A percentile compares a stretch with the other conserved stretches of the same genome.
These are phyloP conservation scores for Calonectria leucothoes DNA, from an alignment of 2,329 filamentous ascomycete species.

Conservation along the genomic window DNA sequence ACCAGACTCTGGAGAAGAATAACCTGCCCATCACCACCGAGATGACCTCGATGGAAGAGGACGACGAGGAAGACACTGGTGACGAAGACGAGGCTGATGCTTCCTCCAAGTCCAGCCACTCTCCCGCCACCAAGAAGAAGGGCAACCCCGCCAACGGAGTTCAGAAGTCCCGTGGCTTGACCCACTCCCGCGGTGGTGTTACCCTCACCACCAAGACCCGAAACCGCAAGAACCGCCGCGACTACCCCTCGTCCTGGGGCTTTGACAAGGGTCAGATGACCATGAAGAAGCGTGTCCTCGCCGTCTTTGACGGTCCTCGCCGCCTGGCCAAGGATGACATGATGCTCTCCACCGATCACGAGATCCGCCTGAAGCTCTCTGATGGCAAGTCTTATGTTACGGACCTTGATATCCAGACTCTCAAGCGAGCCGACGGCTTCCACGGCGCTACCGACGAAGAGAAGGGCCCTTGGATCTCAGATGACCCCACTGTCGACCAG, in stretches of 20 bases:
- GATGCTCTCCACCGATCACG: conserved; percentile 96
- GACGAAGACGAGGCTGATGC: conserved; percentile 65
- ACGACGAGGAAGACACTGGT: conserved; percentile 65
- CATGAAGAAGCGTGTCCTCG: conserved; percentile 96
- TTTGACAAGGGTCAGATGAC: conserved; percentile 94
- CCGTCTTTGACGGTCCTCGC: conserved; percentile 88
- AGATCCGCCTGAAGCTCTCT: conserved; percentile 85
- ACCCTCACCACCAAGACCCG: conserved; percentile 66
- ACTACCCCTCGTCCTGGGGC: conserved; percentile 95
- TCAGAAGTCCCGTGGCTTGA: conserved; percentile 78
- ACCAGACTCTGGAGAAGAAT: conserved; percentile 73
- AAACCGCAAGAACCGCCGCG: conserved; percentile 89
- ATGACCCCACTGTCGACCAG: conserved; percentile 74
- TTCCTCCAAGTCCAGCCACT: conserved; percentile 58
- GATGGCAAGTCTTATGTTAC: conserved; percentile 87
- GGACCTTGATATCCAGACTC: conserved; percentile 90
- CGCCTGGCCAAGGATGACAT: conserved; percentile 98
- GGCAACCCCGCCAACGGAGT: conserved; percentile 67
- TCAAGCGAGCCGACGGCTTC: conserved; percentile 89
- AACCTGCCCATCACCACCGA: conserved; percentile 62
- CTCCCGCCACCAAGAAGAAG: conserved; percentile 64
- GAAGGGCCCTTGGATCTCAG: conserved; percentile 85
- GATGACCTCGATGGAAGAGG: conserved; percentile 54
- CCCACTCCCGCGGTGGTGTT: conserved; percentile 81
- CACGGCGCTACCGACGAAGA: conserved; percentile 84